phyloP scores from a whole-genome alignment of 2,329 filamentous ascomycete genomes.

The Clarireedia paspali region DNA sequence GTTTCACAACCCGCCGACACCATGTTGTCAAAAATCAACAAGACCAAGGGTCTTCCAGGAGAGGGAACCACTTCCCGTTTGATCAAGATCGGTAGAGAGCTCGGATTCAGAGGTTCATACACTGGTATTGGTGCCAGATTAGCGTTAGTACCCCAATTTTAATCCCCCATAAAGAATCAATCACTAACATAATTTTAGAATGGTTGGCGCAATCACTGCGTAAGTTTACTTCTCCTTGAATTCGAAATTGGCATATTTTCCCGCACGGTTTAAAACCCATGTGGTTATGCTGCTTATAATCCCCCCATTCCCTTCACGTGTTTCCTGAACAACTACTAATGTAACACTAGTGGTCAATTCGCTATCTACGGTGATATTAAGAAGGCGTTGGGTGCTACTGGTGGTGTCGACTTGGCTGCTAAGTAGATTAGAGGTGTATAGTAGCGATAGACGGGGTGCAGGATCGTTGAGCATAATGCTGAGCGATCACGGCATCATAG shows the following conservation, averaged over 20 bases:
- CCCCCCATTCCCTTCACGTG: neutral
- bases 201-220: conserved; percentile 10
- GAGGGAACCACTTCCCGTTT: conserved; percentile 74
- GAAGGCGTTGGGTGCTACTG: conserved; percentile 60
- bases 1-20: conserved; percentile 88
- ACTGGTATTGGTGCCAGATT: conserved; percentile 74
- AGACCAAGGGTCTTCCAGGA: conserved; percentile 80
- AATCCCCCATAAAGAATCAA: neutral
- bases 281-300: too few species aligned
- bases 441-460: conserved; percentile 21
- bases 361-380: conserved; percentile 79
- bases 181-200: conserved; percentile 1
- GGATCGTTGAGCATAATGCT: conserved; percentile 8
- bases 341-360: conserved; percentile 59
- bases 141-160: conserved; percentile 23
- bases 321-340: neutral
- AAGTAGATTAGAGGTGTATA: conserved; percentile 18
- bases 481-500: neutral
- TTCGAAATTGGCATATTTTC: neutral
- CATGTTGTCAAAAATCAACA: conserved; percentile 95
- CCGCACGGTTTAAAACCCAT: too few species aligned
- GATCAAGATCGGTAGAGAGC: conserved; percentile 82
- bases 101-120: conserved; percentile 72
- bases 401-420: conserved; percentile 62
- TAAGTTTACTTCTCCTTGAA: neutral